Evolutionary conservation across 139 green algal species (phyloP).

Genomic region (Chlamydomonas schloesseri): DNA sequence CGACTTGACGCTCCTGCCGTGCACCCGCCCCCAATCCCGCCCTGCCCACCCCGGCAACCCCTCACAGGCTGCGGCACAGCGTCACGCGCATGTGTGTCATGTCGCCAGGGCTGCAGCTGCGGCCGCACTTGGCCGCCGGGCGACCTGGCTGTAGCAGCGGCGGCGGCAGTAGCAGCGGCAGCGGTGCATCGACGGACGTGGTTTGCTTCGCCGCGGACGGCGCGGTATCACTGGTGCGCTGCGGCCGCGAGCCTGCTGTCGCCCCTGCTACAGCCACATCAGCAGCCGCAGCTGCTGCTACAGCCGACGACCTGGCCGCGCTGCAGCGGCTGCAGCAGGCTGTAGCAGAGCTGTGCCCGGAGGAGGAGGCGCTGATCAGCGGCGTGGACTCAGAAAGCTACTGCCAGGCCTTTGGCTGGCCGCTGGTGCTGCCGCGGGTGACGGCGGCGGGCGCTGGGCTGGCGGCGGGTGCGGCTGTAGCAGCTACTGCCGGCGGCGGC

Average conservation of each 20-base stretch:
- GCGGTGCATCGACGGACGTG: not conserved
- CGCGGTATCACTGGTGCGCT: not conserved
- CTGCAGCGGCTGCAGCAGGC: not conserved
- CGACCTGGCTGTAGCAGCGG: not conserved
- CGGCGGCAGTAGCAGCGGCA: not conserved
- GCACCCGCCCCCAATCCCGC: not conserved
- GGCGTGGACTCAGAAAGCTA: not conserved
- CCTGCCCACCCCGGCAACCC: not conserved
- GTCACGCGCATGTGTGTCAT: conserved; percentile 27
- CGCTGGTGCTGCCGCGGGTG: conserved; percentile 14
- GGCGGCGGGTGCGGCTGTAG: not conserved
- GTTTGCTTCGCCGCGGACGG: conserved; percentile 21
- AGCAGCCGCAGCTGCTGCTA: not conserved
- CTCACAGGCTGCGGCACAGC: conserved; percentile 9
- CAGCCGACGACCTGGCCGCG: not conserved
- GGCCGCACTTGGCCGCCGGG: not conserved
- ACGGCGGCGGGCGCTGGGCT: conserved; percentile 9
- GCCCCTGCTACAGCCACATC: not conserved
- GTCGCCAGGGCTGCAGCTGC: not conserved
- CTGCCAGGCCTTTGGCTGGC: conserved; percentile 24
- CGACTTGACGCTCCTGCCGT: no score
- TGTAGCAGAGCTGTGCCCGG: not conserved
- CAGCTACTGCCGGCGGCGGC: not conserved
- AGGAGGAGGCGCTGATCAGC: conserved; percentile 3
- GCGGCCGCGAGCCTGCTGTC: not conserved